Conservation (phyloP, 306 rosid species). For the Quercus berberidifolia region DNA sequence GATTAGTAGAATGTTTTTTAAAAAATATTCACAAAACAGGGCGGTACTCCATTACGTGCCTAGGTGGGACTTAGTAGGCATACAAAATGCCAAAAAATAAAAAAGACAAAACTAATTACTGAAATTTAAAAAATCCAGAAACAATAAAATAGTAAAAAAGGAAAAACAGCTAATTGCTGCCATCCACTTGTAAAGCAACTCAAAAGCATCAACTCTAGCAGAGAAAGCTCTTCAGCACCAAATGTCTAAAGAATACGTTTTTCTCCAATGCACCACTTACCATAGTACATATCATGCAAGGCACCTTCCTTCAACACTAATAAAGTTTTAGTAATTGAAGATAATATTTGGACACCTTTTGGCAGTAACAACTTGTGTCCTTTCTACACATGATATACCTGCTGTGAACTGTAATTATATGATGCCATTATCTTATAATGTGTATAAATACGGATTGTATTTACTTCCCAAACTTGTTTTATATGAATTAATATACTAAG, state of each 20-base stretch:
- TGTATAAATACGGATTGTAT: too few species aligned
- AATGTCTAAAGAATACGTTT: background rate
- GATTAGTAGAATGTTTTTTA: background rate
- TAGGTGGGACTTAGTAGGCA: too few species aligned
- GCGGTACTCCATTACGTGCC: background rate
- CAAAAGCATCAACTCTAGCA: background rate
- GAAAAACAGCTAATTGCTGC: background rate
- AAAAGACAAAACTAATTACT: background rate
- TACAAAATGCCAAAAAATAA: background rate
- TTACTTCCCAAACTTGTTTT: background rate
- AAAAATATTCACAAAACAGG: background rate
- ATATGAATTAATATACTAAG: background rate
- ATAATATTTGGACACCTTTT: background rate
- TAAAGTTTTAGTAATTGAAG: background rate
- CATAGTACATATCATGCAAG: background rate
- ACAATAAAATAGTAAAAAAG: background rate
- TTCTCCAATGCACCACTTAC: background rate
- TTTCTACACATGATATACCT: background rate
- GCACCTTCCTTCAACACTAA: background rate
- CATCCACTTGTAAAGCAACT: background rate
- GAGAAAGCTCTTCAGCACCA: background rate
- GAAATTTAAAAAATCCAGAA: background rate
- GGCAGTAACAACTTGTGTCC: background rate
- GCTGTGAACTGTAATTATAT: too few species aligned
- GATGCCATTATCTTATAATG: too few species aligned